Evolutionary conservation across 345 rosid genomes (phyloP), one percentile per base, ranked within the genome.

Genomic region (Salix arbutifolia): DNA sequence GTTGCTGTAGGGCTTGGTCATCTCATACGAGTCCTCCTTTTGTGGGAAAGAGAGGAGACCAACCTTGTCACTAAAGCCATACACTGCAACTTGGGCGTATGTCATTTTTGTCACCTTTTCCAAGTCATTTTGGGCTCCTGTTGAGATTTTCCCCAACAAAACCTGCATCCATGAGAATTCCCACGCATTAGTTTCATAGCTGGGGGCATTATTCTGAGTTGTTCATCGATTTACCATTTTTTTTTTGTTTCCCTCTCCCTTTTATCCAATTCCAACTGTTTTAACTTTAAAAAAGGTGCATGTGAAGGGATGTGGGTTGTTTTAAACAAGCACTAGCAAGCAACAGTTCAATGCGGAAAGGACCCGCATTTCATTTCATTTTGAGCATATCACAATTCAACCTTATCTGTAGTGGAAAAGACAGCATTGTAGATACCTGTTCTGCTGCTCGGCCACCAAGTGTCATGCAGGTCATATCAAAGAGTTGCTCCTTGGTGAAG

Each of bases 41-140:
- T 72, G 96, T 2, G 99, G 99, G 80, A 96, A 96, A 3, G 98
- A 96, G 64, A 93, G 95, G n/a, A 96, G 92, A 33, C 99, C 99
- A 12, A 96, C 97, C 82, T 96, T 96, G 67, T 93, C 98, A 31
- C 99, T 96, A 73, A 96, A 96, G 31, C 99, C 98, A 62, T 96
- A 96, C 11, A 93, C 90, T 19, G 98, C 98, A 28, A 96, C 98
- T 84, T 96, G 99, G 14, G 94, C 96, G 65, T 96, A 93, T 0
- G 96, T 96, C 99, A 96, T 93, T 76, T 94, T 96, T 0, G 97
- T 96, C 73, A 93, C 98, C 80, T 93, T 96, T 85, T 92, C 98
- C 73, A 96, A 81, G 86, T 93, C 99, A 70, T 93, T 93, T 72
- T 93, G 98, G 0, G 97, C 98, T 76, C 98, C 99, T 0, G 98